These are phyloP conservation scores for Mycena sanguinolenta DNA, from an alignment of 768 basidiomycete species.

Conservation along the genomic window DNA sequence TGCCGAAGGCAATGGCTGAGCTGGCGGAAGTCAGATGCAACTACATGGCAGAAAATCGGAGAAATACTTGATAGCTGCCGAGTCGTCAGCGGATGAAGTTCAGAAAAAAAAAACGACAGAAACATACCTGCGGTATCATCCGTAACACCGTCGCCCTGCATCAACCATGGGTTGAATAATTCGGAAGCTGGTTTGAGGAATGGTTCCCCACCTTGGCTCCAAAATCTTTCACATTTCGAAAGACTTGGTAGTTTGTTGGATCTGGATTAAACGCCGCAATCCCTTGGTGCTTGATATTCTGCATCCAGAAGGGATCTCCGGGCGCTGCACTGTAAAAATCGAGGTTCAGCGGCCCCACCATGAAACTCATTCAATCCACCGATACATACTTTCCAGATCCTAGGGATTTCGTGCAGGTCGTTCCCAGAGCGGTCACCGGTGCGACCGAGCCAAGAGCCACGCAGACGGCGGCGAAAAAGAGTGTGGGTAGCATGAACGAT, in stretches of 20 bases:
- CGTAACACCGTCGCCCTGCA: slow-evolving; percentile 72
- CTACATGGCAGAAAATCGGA: not conserved
- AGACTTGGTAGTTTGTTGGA: slow-evolving; percentile 70
- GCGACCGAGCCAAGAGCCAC: slow-evolving; percentile 18
- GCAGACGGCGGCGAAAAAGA: slow-evolving; percentile 8
- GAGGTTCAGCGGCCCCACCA: too few species aligned
- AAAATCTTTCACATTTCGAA: slow-evolving; percentile 79
- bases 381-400: slow-evolving; percentile 55
- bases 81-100: not conserved
- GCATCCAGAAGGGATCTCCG: slow-evolving; percentile 78
- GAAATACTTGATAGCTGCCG: slow-evolving; percentile 74
- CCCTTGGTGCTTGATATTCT: slow-evolving; percentile 80
- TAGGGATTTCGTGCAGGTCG: slow-evolving; percentile 61
- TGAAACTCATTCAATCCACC: not conserved
- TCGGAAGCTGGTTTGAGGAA: not conserved
- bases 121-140: slow-evolving; percentile 67
- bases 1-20: slow-evolving; percentile 73
- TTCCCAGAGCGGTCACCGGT: slow-evolving; percentile 22
- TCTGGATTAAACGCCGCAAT: slow-evolving; percentile 74
- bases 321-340: slow-evolving; percentile 52
- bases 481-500: slow-evolving; percentile 7
- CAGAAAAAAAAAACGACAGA: not conserved
- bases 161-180: slow-evolving; percentile 7
- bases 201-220: slow-evolving; percentile 41
- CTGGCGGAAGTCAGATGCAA: slow-evolving; percentile 50